A percentile compares a stretch with the other conserved stretches of the same genome.
Conservation (phyloP, 805 yeast species). For the Cyberlindnera euphorbiae region DNA sequence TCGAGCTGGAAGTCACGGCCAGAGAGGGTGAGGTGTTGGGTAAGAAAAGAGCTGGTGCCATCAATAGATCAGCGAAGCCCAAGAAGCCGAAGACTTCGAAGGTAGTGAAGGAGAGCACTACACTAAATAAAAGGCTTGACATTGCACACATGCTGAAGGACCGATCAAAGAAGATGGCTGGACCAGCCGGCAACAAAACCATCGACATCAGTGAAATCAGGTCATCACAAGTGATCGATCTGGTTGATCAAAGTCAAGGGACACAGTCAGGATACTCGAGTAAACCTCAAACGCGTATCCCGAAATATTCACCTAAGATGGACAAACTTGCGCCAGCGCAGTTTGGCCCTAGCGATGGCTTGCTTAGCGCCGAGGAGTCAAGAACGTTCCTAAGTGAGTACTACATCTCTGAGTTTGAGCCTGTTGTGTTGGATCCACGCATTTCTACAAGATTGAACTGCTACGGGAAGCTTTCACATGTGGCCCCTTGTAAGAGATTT, state of each 20-base stretch:
- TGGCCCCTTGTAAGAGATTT: constrained; percentile 13
- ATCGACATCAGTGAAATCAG: constrained; percentile 10
- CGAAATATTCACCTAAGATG: constrained; percentile 8
- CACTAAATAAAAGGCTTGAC: constrained; percentile 8
- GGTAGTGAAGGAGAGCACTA: neutral
- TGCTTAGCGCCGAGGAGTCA: constrained; percentile 15
- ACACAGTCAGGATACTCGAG: neutral
- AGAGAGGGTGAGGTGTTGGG: neutral
- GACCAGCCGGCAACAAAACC: neutral
- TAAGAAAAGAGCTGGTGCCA: neutral
- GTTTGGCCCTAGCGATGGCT: constrained; percentile 17
- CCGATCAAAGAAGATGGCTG: constrained; percentile 6
- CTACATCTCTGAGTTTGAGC: no score
- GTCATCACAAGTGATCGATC: constrained; percentile 17
- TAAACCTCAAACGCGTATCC: neutral
- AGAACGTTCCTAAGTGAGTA: constrained; percentile 7
- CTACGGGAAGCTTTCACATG: constrained; percentile 13
- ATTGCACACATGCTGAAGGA: constrained; percentile 18
- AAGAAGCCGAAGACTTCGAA: constrained; percentile 1
- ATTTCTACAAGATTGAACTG: constrained; percentile 10
- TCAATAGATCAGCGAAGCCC: neutral
- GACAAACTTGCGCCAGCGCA: constrained; percentile 10
- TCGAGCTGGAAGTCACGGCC: neutral
- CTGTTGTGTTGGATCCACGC: constrained; percentile 13
- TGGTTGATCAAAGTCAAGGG: constrained; percentile 8